These are phyloP conservation scores for Lasiodiplodia gonubiensis DNA, from an alignment of 2,329 filamentous ascomycete species.

Conservation along the genomic window DNA sequence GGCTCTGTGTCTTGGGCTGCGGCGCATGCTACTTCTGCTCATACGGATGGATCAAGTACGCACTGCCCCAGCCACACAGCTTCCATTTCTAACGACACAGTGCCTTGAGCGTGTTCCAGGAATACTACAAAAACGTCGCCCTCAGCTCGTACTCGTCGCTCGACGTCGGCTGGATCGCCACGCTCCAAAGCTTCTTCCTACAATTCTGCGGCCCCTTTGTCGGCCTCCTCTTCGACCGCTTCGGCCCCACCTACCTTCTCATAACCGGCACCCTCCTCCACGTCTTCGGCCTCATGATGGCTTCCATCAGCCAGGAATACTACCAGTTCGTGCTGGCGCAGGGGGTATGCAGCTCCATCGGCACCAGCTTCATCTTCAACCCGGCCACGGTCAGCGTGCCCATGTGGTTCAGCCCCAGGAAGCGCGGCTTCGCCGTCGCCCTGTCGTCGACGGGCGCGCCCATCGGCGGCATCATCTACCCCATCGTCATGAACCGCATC, in stretches of 20 bases:
- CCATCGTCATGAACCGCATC: constrained; percentile 57
- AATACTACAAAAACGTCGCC: constrained; percentile 52
- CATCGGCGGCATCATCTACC: constrained; percentile 61
- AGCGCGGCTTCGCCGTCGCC: background rate
- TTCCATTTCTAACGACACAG: constrained; percentile 33
- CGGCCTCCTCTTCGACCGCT: constrained; percentile 67
- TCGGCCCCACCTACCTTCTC: constrained; percentile 56
- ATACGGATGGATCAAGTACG: constrained; percentile 2
- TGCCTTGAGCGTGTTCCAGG: constrained; percentile 52
- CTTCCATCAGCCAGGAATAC: constrained; percentile 60
- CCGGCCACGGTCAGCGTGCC: constrained; percentile 50
- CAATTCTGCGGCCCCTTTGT: constrained; percentile 62
- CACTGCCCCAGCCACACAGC: background rate
- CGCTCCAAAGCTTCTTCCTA: constrained; percentile 54
- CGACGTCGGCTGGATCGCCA: constrained; percentile 56
- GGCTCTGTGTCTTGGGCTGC: constrained; percentile 48
- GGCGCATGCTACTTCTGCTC: constrained; percentile 30
- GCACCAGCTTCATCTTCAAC: constrained; percentile 57
- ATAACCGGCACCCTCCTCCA: constrained; percentile 39
- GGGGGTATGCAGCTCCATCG: constrained; percentile 58
- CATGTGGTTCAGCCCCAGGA: constrained; percentile 50
- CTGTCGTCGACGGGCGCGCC: constrained; percentile 50
- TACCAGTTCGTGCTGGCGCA: constrained; percentile 62
- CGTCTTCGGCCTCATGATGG: constrained; percentile 68
- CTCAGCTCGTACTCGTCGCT: constrained; percentile 46